Evolutionary conservation across 139 green algal genomes (phyloP), one percentile per base, ranked within the genome.

Genomic region (Zygnema cylindricum): DNA sequence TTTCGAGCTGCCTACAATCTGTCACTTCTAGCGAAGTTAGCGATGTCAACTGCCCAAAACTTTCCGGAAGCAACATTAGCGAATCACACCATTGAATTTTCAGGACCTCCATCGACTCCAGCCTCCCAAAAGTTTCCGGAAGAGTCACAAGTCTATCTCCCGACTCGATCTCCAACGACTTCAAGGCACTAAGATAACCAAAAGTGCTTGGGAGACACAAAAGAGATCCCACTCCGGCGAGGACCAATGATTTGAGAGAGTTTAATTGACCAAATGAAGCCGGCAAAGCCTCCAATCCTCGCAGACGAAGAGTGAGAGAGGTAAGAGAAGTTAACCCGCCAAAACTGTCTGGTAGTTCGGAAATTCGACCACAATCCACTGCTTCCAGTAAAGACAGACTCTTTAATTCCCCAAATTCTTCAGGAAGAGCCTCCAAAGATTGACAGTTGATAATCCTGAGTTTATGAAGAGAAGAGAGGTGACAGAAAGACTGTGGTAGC

Each of bases 401-500:
- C 43, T 49, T 54, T 0, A 83, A 3, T 0, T 3, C 33, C 3
- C 76, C 76, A 7, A 83, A 55, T 2, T 49, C 43, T 25, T 49
- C n/a, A 1, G 76, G 76, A 1, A 83, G 76, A 7, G 7, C 49
- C 16, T 63, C 49, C 49, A 63, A 63, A 25, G 49, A 63, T 16
- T 63, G 49, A 63, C 49, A 63, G 49, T 63, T 63, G 49, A 63
- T 63, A 16, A 63, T 63, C 16, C 49, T 63, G 7, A 63, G 49
- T 16, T 63, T 63, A 35, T 35, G 43, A 21, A 83, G 76, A 36
- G 43, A 33, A 33, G 32, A 71, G 21, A 83, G 33, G 30, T 83
- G 76, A n/a, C 76, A 32, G 76, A 83, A 35, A 2, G 76, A 83
- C 76, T 83, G 33, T 32, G 76, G 76, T 33, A 83, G 41, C n/a